Evolutionary conservation across 805 yeast species (phyloP), one percentile per base, ranked within the genome.

Genomic region (Candida lessepsii): DNA sequence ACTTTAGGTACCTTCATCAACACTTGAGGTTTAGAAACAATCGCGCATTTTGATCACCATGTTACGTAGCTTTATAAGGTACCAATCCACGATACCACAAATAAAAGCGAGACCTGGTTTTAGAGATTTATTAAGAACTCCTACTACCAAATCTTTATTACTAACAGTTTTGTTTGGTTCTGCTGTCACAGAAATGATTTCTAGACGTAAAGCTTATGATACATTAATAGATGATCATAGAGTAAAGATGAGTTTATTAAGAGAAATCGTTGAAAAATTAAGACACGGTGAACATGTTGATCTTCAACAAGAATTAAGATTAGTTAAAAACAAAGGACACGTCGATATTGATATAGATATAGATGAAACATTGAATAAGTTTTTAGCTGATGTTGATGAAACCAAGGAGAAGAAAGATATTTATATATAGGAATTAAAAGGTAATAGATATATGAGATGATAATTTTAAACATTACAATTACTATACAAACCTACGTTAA

Each of bases 181-280:
- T 2, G 69, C 70, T 3, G 76, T 71, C 3, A 63, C 76, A 25
- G 78, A 76, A 42, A 61, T 70, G 29, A 71, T 73, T 63, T 60
- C 70, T 35, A 70, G 61, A 40, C 60, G 73, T 31, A 72, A 70
- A 42, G 63, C 65, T 25, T 49, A 60, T n/a, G 80, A 74, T 24
- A 62, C 61, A 19, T 49, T 75, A 30, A 58, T 57, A 21, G 66
- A 64, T 21, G 64, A 65, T 14, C 73, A 73, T 46, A 48, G 50
- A 7, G 52, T 67, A 26, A 66, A 71, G 47, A 59, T 63, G 37
- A 40, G 33, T 2, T 56, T 67, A 13, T 48, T 70, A 21, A 49
- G 54, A 18, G 72, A 65, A 6, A 49, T 68, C 2, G 51, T 58
- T 1, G 47, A 42, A 2, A 60, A 59, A 37, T 50, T 70, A 23